Base-by-base conservation (phyloP, 2,329 filamentous ascomycete genomes). In the Westerdykella ornata region DNA sequence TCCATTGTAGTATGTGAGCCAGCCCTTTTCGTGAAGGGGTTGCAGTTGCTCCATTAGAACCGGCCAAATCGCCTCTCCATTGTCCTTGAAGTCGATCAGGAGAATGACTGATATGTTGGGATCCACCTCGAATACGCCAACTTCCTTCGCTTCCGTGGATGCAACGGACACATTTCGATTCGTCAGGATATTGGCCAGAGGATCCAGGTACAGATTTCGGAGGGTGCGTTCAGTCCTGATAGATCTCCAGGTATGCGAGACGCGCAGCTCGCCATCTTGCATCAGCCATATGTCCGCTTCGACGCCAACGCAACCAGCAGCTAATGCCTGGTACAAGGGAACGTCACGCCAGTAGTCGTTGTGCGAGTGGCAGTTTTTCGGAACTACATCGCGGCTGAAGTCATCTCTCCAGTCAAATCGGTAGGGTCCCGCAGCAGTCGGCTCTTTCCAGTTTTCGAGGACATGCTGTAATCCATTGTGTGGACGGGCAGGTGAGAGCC, bases 51-150 rank as follows among this genome's bases (percentile, higher is more conserved):
- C 56, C 13, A 76, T 49, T 0, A 83, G 72, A 36, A 72, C 62
- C 0, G 70, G 70, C 68, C 75, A 80, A 1, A 75, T 77, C 16
- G 68, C 60, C 3, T 62, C 55, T 1, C 74, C 75, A 18, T 71
- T 59, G 2, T 73, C 80, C 63, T 88, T 88, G 57, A 88, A 67
- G 59, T 88, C 84, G 20, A 88, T 72, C 4, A 88, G 71, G 3
- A 88, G 70, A 4, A 77, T 70, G 1, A 85, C 62, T 0, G 77
- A 59, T 31, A 65, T 62, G 5, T 45, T 46, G 0, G 63, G 57
- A 20, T 65, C 60, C 9, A 56, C 48, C 33, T 72, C 70, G 39
- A 72, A 73, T 4, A 87, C 66, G 11, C 83, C 82, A 33, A 52
- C 35, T 36, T 53, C 41, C 35, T 68, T 67, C 9, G 58, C 37